Evolutionary conservation across 768 basidiomycete species (phyloP), one percentile per base, ranked within the genome.

Genomic region (Lentinula detonsa): DNA sequence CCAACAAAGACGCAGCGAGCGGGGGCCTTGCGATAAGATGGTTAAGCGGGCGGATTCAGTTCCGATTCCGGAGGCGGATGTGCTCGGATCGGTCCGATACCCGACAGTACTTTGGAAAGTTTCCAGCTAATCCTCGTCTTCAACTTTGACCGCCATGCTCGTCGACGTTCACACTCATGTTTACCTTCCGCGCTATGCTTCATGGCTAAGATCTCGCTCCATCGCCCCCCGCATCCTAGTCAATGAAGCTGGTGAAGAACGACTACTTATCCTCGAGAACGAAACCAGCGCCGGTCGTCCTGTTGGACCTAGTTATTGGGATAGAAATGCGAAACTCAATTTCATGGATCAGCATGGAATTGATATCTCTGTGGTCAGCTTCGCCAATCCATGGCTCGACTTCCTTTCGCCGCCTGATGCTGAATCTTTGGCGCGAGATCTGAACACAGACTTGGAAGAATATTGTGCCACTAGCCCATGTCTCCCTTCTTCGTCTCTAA

Each of bases 371-470:
- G 80, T 93, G 33, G 86, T 92, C 60, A 92, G 91, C 70, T 83
- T 90, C 28, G 93, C 93, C 31, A 95, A 95, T 68, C 93, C 93
- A 7, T 95, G 93, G 93, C 82, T 95, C 33, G 93, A 95, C 71
- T 95, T 94, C 68, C 81, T 95, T 31, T 72, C 87, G 4, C 82
- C 89, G 7, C 68, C 81, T 28, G 82, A 87, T 48, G 93, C 93
- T 9, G 76, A 81, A 51, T 56, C 68, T 70, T 10, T 94, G 16
- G 91, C 92, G 0, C 71, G 69, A 18, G 81, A 87, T 51, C 76
- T 95, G 51, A 95, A 95, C 70, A 69, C 76, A 35, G 90, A 93
- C 67, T 78, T 95, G 8, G 91, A 95, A 68, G 67, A 80, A 23
- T 95, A 90, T 68, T 95, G 93, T 69, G 78, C 88, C 3, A 82